Evolutionary conservation across 345 rosid species (phyloP).

Genomic region (Rhodomyrtus tomentosa): DNA sequence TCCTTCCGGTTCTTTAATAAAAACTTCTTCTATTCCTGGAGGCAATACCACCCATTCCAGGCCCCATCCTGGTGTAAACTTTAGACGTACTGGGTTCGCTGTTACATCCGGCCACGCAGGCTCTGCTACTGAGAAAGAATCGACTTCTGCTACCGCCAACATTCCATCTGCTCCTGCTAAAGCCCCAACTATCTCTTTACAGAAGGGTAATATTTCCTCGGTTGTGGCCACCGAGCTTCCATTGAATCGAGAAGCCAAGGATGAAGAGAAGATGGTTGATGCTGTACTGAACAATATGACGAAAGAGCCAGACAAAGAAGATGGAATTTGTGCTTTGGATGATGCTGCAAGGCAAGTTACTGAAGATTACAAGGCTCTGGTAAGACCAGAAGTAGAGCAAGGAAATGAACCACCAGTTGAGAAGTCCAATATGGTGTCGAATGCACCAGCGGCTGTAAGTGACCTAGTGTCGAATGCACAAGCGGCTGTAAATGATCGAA

Average conservation of each 20-base stretch:
- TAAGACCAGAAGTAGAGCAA: neutral
- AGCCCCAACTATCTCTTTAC: neutral
- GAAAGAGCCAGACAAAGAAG: neutral
- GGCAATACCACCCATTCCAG: conserved; percentile 19
- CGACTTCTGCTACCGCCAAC: conserved; percentile 9
- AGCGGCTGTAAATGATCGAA: neutral
- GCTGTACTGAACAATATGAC: neutral
- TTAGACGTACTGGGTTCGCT: neutral
- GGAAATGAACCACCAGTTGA: neutral
- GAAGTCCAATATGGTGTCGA: neutral
- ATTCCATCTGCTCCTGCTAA: neutral
- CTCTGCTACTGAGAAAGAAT: conserved; percentile 11
- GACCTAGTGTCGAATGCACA: neutral
- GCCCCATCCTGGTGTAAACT: conserved; percentile 12
- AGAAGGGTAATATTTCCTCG: neutral
- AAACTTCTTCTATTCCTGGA: conserved; percentile 23
- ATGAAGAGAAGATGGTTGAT: neutral
- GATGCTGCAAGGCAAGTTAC: neutral
- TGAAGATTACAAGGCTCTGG: neutral
- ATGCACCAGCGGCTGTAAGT: neutral
- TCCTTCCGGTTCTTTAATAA: conserved; percentile 33
- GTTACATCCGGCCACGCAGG: conserved; percentile 12
- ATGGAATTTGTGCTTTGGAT: neutral
- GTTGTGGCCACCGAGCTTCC: neutral
- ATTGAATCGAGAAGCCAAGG: neutral